phyloP scores from a whole-genome alignment of 1,139 yeast genomes.

The Lodderomyces orthopsilosis region DNA sequence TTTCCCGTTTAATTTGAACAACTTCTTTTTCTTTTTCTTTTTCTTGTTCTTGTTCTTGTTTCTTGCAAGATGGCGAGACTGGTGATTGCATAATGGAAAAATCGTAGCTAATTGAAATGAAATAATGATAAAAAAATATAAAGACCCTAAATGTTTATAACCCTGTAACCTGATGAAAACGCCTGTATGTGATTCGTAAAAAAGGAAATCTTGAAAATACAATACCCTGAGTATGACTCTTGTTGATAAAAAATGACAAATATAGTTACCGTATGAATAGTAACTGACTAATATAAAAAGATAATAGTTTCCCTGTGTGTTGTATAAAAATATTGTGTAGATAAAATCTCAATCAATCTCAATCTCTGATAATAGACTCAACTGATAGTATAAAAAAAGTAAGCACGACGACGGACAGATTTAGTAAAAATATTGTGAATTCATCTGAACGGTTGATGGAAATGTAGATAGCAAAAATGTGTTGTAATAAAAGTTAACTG shows the following conservation, averaged over 20 bases:
- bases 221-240: background rate
- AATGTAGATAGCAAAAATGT: background rate
- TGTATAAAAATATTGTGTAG: background rate
- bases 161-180: background rate
- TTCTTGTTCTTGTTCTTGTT: background rate
- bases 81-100: constrained; percentile 5
- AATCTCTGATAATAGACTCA: background rate
- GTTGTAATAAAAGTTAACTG: too few species aligned
- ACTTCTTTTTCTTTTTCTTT: background rate
- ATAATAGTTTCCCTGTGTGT: background rate
- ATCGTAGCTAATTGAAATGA: background rate
- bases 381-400: background rate
- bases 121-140: background rate
- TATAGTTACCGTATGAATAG: background rate
- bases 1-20: background rate
- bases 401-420: background rate
- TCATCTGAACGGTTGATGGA: background rate
- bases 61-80: constrained; percentile 2
- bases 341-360: background rate
- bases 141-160: background rate
- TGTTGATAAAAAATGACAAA: background rate
- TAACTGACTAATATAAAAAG: background rate
- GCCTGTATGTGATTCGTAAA: background rate
- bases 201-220: background rate
- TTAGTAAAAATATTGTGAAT: background rate